A percentile compares a stretch with the other conserved stretches of the same genome.
phyloP scores from a whole-genome alignment of 2,329 filamentous ascomycete species.

The Ceratocystiopsis sp. region DNA sequence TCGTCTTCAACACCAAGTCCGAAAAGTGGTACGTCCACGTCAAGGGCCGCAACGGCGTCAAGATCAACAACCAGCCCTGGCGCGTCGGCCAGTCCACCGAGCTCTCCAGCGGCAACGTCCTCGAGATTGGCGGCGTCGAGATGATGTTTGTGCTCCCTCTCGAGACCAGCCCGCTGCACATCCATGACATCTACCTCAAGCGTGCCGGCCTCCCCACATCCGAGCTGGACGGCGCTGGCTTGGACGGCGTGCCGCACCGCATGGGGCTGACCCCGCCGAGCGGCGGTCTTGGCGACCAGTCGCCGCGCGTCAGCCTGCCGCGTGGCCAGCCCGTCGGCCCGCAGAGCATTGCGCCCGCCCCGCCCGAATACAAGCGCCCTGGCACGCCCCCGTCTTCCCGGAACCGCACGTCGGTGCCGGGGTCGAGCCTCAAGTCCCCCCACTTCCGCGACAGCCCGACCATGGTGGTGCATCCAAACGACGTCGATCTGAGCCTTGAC shows the following conservation, averaged over 20 bases:
- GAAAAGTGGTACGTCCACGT: conserved; percentile 72
- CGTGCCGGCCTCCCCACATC: conserved; percentile 38
- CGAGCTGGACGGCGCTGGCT: conserved; percentile 8
- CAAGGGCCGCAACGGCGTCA: conserved; percentile 81
- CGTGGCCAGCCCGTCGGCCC: conserved; percentile 19
- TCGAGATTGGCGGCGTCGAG: conserved; percentile 82
- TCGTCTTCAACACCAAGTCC: conserved; percentile 50
- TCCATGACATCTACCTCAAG: conserved; percentile 53
- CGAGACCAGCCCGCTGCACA: conserved; percentile 45
- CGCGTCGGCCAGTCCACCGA: conserved; percentile 48
- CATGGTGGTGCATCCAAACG: conserved; percentile 30
- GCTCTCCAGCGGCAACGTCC: conserved; percentile 72
- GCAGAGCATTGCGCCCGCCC: conserved; percentile 39
- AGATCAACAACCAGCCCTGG: conserved; percentile 57
- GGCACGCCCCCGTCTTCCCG: conserved; percentile 40
- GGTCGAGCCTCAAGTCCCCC: conserved; percentile 22
- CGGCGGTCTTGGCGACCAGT: conserved; percentile 12
- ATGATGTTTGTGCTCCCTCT: conserved; percentile 98
- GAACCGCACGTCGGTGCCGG: conserved; percentile 14
- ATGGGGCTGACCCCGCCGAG: conserved; percentile 1
- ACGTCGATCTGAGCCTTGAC: conserved; percentile 66
- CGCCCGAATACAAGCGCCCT: conserved; percentile 41
- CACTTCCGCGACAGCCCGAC: conserved; percentile 20
- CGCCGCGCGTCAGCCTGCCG: conserved; percentile 12
- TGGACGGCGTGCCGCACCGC: too few species aligned